phyloP scores from a whole-genome alignment of 176 grass and related monocot genomes.

The Calamus simplicifolius region DNA sequence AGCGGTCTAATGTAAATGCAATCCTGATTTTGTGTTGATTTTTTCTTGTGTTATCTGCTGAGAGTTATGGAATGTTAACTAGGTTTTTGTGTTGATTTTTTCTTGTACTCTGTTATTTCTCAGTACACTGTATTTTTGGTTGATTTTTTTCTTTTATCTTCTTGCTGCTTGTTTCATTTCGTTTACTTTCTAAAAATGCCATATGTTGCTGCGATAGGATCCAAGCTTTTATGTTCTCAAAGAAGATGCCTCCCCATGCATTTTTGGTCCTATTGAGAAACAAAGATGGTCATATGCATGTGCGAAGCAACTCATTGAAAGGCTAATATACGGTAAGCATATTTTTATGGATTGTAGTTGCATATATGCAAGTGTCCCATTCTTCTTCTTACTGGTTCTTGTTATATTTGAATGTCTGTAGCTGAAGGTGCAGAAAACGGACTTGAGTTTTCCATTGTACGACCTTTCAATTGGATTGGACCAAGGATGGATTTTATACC shows the following conservation, averaged over 20 bases:
- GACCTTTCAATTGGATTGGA: constrained; percentile 98
- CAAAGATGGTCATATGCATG: constrained; percentile 94
- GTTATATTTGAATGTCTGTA: constrained; percentile 23
- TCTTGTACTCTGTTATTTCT: no score
- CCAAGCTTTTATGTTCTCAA: constrained; percentile 82
- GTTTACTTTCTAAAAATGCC: no score
- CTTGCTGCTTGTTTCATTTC: no score
- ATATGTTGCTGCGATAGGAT: constrained; percentile 36
- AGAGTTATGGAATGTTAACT: no score
- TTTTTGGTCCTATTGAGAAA: constrained; percentile 89
- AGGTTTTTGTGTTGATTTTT: no score
- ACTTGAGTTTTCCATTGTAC: constrained; percentile 89
- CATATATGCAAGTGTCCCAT: constrained; percentile 2
- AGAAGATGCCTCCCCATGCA: constrained; percentile 89
- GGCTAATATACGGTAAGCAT: constrained; percentile 75
- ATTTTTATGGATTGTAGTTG: background rate
- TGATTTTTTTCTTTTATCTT: no score
- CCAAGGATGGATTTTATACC: constrained; percentile 99
- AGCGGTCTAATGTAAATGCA: no score
- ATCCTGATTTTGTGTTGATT: no score
- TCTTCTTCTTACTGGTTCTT: constrained; percentile 10
- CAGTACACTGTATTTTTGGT: no score
- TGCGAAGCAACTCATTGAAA: constrained; percentile 93
- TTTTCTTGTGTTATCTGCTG: no score
- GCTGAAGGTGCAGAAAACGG: constrained; percentile 88